These are phyloP conservation scores for Clathrospora elynae DNA, from an alignment of 2,329 filamentous ascomycete species.

Conservation along the genomic window DNA sequence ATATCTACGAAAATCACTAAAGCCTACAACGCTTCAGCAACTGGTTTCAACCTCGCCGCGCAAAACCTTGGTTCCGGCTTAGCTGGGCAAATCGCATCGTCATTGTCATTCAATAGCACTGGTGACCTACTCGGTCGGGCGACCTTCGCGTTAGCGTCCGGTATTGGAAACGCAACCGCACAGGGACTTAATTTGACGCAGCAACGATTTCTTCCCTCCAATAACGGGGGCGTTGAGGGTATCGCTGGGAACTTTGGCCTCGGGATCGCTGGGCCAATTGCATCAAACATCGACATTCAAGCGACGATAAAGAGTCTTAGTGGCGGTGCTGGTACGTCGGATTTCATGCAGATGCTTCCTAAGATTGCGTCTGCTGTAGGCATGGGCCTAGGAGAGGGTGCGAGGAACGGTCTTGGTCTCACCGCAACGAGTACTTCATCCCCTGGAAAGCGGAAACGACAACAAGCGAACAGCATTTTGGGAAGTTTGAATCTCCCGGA, in stretches of 20 bases:
- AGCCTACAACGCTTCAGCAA: slow-evolving; percentile 26
- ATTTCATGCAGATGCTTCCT: slow-evolving; percentile 27
- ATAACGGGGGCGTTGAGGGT: slow-evolving; percentile 22
- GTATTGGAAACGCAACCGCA: slow-evolving; percentile 36
- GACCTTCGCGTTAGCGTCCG: slow-evolving; percentile 34
- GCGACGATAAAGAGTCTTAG: slow-evolving; percentile 20
- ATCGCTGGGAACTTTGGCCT: slow-evolving; percentile 38
- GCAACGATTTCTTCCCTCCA: slow-evolving; percentile 22
- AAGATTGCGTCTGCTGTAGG: slow-evolving; percentile 35
- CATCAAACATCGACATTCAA: slow-evolving; percentile 28
- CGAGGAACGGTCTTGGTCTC: slow-evolving; percentile 30
- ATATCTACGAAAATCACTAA: slow-evolving; percentile 28
- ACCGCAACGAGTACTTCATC: slow-evolving; percentile 1
- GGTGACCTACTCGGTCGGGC: slow-evolving; percentile 22
- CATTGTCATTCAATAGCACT: slow-evolving; percentile 15
- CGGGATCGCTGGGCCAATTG: slow-evolving; percentile 31
- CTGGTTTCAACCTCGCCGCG: slow-evolving; percentile 31
- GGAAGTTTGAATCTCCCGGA: slow-evolving; percentile 21
- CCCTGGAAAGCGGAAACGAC: slow-evolving; percentile 11
- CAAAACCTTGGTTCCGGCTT: slow-evolving; percentile 37
- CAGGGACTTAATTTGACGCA: slow-evolving; percentile 33
- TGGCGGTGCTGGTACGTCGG: slow-evolving; percentile 3
- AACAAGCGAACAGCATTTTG: slow-evolving; percentile 11
- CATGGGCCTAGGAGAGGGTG: slow-evolving; percentile 35
- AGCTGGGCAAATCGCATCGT: slow-evolving; percentile 26